Conservation (phyloP, 306 rosid genomes). For the cucumber (Cucumis sativus) region DNA sequence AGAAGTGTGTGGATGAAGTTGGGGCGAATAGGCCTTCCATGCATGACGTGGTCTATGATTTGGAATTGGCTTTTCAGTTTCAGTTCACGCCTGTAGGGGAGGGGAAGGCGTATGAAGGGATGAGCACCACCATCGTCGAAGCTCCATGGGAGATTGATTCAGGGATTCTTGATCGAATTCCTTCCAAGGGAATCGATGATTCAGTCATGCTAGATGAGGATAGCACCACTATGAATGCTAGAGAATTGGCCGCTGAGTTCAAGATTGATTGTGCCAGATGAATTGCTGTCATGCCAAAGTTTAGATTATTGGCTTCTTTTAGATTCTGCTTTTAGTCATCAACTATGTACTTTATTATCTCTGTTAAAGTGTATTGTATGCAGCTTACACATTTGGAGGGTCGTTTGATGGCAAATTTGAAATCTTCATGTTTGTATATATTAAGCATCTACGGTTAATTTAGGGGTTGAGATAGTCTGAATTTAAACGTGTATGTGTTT, state of each 20-base stretch:
- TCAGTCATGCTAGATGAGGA: not conserved
- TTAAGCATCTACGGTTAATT: too few species aligned
- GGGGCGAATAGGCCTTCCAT: constrained; percentile 7
- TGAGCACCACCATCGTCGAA: not conserved
- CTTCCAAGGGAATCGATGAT: not conserved
- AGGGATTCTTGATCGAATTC: not conserved
- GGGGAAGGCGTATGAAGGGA: not conserved
- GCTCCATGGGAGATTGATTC: not conserved
- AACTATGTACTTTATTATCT: too few species aligned
- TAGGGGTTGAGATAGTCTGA: too few species aligned
- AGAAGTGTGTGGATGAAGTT: not conserved
- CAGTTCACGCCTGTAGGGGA: not conserved
- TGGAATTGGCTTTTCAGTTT: not conserved
- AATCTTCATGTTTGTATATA: too few species aligned
- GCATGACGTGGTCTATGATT: constrained; percentile 4
- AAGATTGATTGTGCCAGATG: not conserved
- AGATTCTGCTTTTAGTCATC: too few species aligned
- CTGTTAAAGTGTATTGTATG: too few species aligned
- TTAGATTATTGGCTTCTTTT: too few species aligned
- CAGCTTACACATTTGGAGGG: too few species aligned
- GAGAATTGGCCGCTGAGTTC: not conserved
- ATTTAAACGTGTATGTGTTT: too few species aligned
- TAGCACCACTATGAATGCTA: not conserved
- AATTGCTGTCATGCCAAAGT: not conserved
- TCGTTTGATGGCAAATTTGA: too few species aligned